Evolutionary conservation across 2,329 filamentous ascomycete genomes (phyloP).

Genomic region (Diaporthe citri): DNA sequence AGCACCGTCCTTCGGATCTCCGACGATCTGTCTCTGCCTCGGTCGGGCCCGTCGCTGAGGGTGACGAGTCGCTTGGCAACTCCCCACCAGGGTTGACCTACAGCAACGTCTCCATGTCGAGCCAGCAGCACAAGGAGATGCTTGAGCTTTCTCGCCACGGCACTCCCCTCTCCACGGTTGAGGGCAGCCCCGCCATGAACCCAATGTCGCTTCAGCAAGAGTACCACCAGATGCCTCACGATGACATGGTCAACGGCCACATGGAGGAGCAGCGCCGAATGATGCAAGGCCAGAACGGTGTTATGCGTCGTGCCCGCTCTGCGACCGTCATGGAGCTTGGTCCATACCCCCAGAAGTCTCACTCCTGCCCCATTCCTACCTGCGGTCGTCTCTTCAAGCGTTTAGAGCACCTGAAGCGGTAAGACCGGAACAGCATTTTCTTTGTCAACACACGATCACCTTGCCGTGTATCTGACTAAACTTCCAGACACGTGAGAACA

Average conservation of each 20-base stretch:
- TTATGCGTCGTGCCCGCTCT: slow-evolving; percentile 89
- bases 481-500: slow-evolving; percentile 93
- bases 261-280: slow-evolving; percentile 74
- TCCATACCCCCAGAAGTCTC: slow-evolving; percentile 96
- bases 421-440: slow-evolving; percentile 65
- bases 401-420: slow-evolving; percentile 99
- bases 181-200: slow-evolving; percentile 84
- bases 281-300: slow-evolving; percentile 79
- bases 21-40: slow-evolving; percentile 91
- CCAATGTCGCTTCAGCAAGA: slow-evolving; percentile 79
- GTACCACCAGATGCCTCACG: slow-evolving; percentile 72
- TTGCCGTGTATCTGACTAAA: slow-evolving; percentile 60
- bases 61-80: slow-evolving; percentile 82
- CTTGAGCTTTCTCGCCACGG: slow-evolving; percentile 88
- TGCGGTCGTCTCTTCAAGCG: slow-evolving; percentile 98
- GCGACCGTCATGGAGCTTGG: slow-evolving; percentile 97
- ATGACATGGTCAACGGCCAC: slow-evolving; percentile 72
- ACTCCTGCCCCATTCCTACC: slow-evolving; percentile 98
- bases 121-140: slow-evolving; percentile 81
- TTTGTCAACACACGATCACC: slow-evolving; percentile 53
- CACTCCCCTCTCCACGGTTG: slow-evolving; percentile 87
- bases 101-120: slow-evolving; percentile 75
- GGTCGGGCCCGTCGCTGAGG: slow-evolving; percentile 83
- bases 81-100: slow-evolving; percentile 83
- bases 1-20: slow-evolving; percentile 86